These are phyloP conservation scores for Fusarium nanum DNA, from an alignment of 2,329 filamentous ascomycete species.

Conservation along the genomic window DNA sequence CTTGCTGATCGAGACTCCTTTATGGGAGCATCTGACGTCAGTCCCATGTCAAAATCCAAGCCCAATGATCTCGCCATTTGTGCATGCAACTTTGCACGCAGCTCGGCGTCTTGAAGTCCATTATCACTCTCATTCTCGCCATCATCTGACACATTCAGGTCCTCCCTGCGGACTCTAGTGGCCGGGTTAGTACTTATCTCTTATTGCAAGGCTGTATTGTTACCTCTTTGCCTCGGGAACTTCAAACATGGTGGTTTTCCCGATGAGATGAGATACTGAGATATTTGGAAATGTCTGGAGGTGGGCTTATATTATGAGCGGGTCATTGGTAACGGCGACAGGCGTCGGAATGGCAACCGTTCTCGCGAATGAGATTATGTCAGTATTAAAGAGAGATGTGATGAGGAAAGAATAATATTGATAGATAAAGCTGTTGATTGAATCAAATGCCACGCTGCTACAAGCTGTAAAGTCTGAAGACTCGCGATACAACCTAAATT, in stretches of 20 bases:
- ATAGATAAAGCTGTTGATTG: constrained; percentile 32
- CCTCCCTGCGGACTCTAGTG: constrained; percentile 65
- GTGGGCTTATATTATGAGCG: constrained; percentile 7
- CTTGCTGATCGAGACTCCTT: constrained; percentile 2
- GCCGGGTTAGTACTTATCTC: constrained; percentile 12
- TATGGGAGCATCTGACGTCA: background rate
- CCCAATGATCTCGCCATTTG: constrained; percentile 61
- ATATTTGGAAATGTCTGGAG: background rate
- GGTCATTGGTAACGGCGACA: background rate
- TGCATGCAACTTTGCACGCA: constrained; percentile 60
- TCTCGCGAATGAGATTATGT: background rate
- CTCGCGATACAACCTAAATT: constrained; percentile 38
- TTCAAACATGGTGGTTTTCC: constrained; percentile 45
- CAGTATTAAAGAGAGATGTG: background rate
- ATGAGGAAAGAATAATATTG: constrained; percentile 10
- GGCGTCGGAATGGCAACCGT: background rate
- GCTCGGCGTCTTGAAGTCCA: constrained; percentile 51
- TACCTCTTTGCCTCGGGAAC: constrained; percentile 51
- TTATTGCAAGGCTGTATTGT: background rate
- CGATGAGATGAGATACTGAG: background rate
- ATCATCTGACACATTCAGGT: constrained; percentile 58
- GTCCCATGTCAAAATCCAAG: constrained; percentile 47
- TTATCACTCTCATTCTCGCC: constrained; percentile 46
- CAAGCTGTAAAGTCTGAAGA: constrained; percentile 6
- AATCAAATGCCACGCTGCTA: constrained; percentile 16